A percentile compares a stretch with the other conserved stretches of the same genome.
phyloP scores from a whole-genome alignment of 106 monocot species.

The Dendrobium officinale region DNA sequence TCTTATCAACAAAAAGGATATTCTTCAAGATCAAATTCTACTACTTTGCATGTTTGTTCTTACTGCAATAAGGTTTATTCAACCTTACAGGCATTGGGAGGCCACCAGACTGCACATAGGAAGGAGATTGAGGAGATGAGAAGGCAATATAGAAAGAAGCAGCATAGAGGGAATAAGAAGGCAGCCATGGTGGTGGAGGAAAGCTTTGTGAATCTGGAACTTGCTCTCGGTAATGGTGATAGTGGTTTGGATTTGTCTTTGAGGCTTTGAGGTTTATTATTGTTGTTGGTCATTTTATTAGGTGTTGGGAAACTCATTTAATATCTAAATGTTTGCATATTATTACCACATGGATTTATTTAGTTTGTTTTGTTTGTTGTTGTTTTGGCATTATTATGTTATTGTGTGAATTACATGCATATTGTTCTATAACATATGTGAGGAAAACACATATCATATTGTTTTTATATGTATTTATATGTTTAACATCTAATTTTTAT shows the following conservation, averaged over 20 bases:
- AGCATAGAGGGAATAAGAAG: neutral
- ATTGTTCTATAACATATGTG: too few relatives aligned
- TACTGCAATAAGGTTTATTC: slow-evolving; percentile 1
- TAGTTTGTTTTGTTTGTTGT: too few relatives aligned
- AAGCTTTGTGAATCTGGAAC: slow-evolving; percentile 2
- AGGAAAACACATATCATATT: too few relatives aligned
- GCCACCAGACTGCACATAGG: slow-evolving; percentile 18
- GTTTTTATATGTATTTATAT: too few relatives aligned
- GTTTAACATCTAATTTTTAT: too few relatives aligned
- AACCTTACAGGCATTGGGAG: slow-evolving; percentile 17
- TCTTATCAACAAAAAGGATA: neutral
- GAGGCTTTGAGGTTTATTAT: neutral
- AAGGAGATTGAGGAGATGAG: slow-evolving; percentile 19
- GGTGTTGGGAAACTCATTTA: neutral
- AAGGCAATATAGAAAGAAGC: too few relatives aligned
- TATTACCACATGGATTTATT: too few relatives aligned
- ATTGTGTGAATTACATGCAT: too few relatives aligned
- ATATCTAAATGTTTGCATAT: neutral
- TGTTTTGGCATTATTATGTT: too few relatives aligned
- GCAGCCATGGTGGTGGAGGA: neutral
- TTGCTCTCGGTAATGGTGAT: neutral
- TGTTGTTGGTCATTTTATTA: neutral
- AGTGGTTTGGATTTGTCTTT: neutral
- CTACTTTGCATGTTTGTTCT: slow-evolving; percentile 3
- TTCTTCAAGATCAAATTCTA: neutral